A percentile compares a stretch with the other conserved stretches of the same genome.
These are phyloP conservation scores for Jacaranda copaia DNA, from an alignment of 257 asterid species.

Conservation along the genomic window DNA sequence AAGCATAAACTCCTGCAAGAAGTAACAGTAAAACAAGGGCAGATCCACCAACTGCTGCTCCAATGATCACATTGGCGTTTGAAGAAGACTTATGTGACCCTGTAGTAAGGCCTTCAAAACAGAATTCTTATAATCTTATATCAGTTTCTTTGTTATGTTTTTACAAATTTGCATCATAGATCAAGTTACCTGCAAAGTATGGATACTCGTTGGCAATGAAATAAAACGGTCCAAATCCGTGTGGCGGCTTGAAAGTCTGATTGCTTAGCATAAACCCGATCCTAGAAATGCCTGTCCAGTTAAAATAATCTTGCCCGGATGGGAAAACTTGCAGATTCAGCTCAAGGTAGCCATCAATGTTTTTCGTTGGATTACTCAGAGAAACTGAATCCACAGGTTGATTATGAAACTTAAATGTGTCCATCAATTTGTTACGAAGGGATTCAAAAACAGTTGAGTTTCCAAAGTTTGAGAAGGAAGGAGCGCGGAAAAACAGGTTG, in stretches of 20 bases:
- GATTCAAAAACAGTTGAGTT: constrained; percentile 47
- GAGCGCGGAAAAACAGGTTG: constrained; percentile 66
- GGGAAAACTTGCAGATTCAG: constrained; percentile 72
- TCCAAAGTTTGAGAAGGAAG: constrained; percentile 74
- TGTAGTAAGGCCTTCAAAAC: constrained; percentile 36
- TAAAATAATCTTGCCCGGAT: constrained; percentile 57
- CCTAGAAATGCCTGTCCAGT: constrained; percentile 60
- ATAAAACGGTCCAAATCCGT: constrained; percentile 69
- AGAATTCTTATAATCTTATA: too few relatives aligned
- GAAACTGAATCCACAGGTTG: constrained; percentile 84
- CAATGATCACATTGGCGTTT: constrained; percentile 55
- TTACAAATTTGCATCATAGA: constrained; percentile 15
- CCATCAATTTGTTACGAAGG: constrained; percentile 56
- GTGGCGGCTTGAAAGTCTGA: constrained; percentile 86
- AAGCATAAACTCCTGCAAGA: constrained; percentile 72
- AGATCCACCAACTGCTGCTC: constrained; percentile 75
- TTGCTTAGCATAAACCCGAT: constrained; percentile 76
- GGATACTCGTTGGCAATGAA: constrained; percentile 55
- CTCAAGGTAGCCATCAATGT: constrained; percentile 54
- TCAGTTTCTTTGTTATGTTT: not conserved
- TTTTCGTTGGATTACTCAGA: constrained; percentile 61
- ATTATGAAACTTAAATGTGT: constrained; percentile 44
- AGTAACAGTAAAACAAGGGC: constrained; percentile 60
- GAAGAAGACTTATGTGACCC: constrained; percentile 48
- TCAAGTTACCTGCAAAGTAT: constrained; percentile 58